Evolutionary conservation across 352 stramenopile genomes (phyloP), one percentile per base, ranked within the genome.

Genomic region (Phytopythium boreale): DNA sequence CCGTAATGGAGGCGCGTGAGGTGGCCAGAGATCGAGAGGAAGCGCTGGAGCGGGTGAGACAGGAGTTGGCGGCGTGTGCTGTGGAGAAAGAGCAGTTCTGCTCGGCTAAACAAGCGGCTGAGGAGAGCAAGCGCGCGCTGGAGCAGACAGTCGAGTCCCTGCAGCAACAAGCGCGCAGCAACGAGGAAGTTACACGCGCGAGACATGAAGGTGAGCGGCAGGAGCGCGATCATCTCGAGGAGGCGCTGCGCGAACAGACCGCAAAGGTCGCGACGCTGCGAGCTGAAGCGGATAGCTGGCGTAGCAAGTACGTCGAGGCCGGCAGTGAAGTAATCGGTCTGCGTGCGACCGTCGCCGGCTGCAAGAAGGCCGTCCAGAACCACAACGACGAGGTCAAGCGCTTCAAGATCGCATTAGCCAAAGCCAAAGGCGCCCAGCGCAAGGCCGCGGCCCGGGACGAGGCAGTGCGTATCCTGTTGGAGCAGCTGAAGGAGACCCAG

Each of bases 341-440:
- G 29, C 51, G 51, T 4, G 31, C 51, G n/a, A 26, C 29, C 7
- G 11, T 58, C 12, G 12, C 29, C 29, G 11, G n/a, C 17, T 58
- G 7, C 29, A 41, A 43, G 29, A 36, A 26, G 15, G 12, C 20
- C 6, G 1, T 44, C 19, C 19, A 43, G 6, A 26, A 5, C 1
- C 19, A 11, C 9, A 26, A 5, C 29, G 51, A 58, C 8, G 27
- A 58, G 19, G n/a, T 27, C 17, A 41, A 36, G 51, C 51, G 19
- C 19, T 58, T 44, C 29, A 58, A 58, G 19, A 10, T 58, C 29
- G 51, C 51, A 11, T 31, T 58, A 41, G 51, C 31, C 29, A 58
- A 43, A 26, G 29, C 51, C 12, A 43, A 41, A 44, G 17, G 29
- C 26, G 12, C 7, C 15, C 51, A 58, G 51, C 31, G 20, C 27